Evolutionary conservation across 805 yeast species (phyloP), one percentile per base, ranked within the genome.

Genomic region (Jamesozyma lodderae): DNA sequence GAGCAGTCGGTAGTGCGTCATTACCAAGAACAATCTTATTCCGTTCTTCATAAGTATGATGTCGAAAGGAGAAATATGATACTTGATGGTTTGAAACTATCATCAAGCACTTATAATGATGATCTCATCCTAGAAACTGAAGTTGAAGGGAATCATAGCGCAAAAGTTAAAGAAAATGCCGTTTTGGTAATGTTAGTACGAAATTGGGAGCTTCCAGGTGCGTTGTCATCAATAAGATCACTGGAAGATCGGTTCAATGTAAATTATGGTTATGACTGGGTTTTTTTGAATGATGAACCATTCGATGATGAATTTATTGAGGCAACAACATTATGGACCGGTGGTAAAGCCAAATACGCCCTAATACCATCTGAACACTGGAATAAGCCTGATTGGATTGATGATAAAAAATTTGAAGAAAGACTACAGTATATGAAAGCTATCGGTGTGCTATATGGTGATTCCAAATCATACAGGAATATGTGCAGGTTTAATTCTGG

Each of bases 401-500:
- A 90, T 55, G 60, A 69, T 45, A 73, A 74, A 5, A 64, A 49
- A 29, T 72, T 76, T 53, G 66, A 72, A 17, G 66, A 68, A 43
- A 60, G 69, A 23, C 49, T 79, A 42, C 57, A 62, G 13, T 56
- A 70, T 1, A 63, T 72, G 66, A 60, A 52, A 11, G 65, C 66
- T 13, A 57, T 67, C 9, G 67, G 69, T 3, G 73, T 82, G 6
- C 60, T 81, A 1, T 82, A 82, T 55, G 90, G 86, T 1, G 71
- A 64, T 22, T 74, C 82, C 1, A 58, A 64, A 46, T 76, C 85
- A 1, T 82, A 82, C 53, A 73, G 96, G 55, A 88, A 90, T 60
- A 92, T 92, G 97, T 92, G 97, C 60, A 72, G 95, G 27, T 90
- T 81, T 66, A 90, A 92, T 56, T 81, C 94, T 2, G 96, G 97